phyloP scores from a whole-genome alignment of 2,329 filamentous ascomycete species.

The Onygena corvina region DNA sequence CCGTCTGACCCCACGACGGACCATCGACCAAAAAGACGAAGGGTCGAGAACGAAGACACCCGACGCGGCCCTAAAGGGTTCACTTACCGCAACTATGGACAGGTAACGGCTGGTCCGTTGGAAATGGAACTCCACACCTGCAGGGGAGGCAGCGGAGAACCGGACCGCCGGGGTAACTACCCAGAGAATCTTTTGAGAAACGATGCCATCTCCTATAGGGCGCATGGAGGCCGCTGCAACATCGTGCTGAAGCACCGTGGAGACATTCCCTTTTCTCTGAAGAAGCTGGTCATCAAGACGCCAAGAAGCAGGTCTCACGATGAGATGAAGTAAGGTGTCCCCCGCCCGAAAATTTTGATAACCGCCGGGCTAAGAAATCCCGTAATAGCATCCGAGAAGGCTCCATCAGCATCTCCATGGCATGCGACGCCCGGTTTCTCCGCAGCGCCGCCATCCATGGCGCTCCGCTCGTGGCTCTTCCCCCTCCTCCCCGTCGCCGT shows the following conservation, averaged over 20 bases:
- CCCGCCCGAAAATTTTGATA: conserved; percentile 12
- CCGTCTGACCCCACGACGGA: background rate
- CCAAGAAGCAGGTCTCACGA: conserved; percentile 49
- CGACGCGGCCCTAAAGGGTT: conserved; percentile 43
- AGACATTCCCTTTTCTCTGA: conserved; percentile 65
- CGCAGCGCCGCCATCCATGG: conserved; percentile 45
- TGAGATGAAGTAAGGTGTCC: conserved; percentile 64
- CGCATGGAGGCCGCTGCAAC: conserved; percentile 76
- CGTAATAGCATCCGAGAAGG: conserved; percentile 57
- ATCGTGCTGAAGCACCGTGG: conserved; percentile 73
- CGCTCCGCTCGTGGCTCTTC: background rate
- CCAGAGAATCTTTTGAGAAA: conserved; percentile 74
- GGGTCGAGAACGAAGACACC: conserved; percentile 52
- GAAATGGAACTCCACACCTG: conserved; percentile 83
- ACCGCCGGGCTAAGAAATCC: background rate
- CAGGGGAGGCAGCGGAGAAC: conserved; percentile 46
- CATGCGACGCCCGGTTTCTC: conserved; percentile 59
- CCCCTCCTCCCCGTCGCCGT: background rate
- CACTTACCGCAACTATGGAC: conserved; percentile 74
- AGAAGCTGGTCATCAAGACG: conserved; percentile 78
- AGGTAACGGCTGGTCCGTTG: conserved; percentile 69
- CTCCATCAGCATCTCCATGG: conserved; percentile 84
- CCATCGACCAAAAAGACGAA: conserved; percentile 49
- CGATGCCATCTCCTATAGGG: conserved; percentile 79
- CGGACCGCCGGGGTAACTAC: conserved; percentile 44